Evolutionary conservation across 169 alveolate species (phyloP), one percentile per base, ranked within the genome.

Genomic region (Plasmodium reichenowi): DNA sequence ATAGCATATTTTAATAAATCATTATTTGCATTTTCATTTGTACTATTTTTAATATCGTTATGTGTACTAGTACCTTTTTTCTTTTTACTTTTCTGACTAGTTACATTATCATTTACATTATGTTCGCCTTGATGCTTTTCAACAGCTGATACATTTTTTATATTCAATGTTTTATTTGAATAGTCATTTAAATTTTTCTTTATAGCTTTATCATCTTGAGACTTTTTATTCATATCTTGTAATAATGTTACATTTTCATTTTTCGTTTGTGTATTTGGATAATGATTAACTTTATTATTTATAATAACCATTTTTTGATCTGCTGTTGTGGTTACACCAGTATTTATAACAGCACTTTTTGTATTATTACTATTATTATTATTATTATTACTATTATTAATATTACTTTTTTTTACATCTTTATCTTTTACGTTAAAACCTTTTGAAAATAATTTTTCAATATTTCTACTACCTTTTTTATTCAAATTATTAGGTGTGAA

Each of bases 361-460:
- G 32, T 64, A 54, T 56, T 64, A 64, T 75, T 63, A 63, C 20
- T 32, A 64, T 68, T 78, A 26, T 75, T 48, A 75, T 45, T 32
- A 64, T 68, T 78, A 13, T 43, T 38, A 8, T 12, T 64, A 54
- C 68, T 64, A 64, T 56, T 73, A 56, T 58, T 56, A 38, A 38
- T 38, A 38, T 75, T 63, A 75, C 24, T 75, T 66, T 66, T 78
- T 58, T 70, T 20, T 52, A 43, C 47, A 59, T 66, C 89, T 71
- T 78, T 52, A 26, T 66, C 78, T 70, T 66, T 78, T 32, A 66
- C 48, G 45, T 71, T 78, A 66, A 78, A 78, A 15, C 71, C 89
- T 78, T 78, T 78, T 68, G 89, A 47, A 56, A 78, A 78, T 59
- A 78, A 26, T 32, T 78, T 78, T 20, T 71, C 89, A 48, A 78